Percentiles rank a stretch among this genome's conserved stretches.
Conservation (phyloP, 345 rosid genomes). For the Melaleuca quinquenervia region DNA sequence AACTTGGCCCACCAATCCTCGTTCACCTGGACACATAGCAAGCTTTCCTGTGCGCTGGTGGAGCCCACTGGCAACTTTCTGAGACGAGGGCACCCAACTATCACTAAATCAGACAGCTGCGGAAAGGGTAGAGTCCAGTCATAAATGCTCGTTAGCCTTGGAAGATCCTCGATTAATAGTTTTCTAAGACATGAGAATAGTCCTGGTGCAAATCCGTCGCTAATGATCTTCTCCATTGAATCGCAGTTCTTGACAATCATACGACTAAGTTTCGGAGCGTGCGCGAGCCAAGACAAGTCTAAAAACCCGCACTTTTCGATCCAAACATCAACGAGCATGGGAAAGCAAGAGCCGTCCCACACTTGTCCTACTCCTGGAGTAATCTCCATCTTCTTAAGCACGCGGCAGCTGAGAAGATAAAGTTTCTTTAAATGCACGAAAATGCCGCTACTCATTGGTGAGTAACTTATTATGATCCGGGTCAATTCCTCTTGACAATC, state of each 20-base stretch:
- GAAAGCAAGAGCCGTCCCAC: rapidly evolving
- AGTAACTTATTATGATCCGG: not conserved
- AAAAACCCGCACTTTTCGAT: rapidly evolving
- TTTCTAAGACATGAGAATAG: not conserved
- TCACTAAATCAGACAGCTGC: rapidly evolving
- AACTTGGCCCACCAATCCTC: rapidly evolving
- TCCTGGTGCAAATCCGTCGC: not conserved
- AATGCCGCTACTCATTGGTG: rapidly evolving
- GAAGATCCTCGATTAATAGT: rapidly evolving
- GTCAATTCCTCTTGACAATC: rapidly evolving
- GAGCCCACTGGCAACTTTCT: not conserved
- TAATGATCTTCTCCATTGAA: not conserved
- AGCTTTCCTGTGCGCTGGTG: rapidly evolving
- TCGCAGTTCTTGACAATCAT: rapidly evolving
- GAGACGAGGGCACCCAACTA: rapidly evolving
- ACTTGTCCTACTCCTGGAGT: not conserved
- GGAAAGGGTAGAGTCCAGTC: not conserved
- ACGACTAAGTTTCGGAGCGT: rapidly evolving
- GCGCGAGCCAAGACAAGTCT: not conserved
- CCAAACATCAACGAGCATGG: rapidly evolving
- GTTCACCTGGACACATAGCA: rapidly evolving
- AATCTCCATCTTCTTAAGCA: rapidly evolving
- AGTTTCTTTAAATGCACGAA: rapidly evolving
- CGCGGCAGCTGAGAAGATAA: rapidly evolving
- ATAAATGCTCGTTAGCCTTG: not conserved